Percentiles rank a stretch among this genome's conserved stretches.
phyloP scores from a whole-genome alignment of 805 yeast species.

The Wickerhamiella occidentalis region DNA sequence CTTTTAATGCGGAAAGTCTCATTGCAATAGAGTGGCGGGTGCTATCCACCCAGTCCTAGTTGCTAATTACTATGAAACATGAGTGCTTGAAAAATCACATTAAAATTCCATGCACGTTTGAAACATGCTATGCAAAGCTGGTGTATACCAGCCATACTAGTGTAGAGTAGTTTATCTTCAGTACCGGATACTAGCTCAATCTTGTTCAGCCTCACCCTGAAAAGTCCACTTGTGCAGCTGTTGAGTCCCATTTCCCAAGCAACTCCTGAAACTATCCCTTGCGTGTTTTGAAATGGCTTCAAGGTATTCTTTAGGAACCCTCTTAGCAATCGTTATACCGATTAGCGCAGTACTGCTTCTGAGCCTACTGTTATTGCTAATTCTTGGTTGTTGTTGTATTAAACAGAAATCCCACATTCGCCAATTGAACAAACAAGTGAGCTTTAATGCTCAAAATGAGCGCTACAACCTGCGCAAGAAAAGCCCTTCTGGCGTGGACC shows the following conservation, averaged over 20 bases:
- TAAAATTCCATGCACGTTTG: conserved; percentile 1
- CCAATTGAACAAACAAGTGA: not conserved
- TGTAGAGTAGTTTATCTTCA: not conserved
- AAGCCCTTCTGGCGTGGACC: not conserved
- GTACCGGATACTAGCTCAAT: not conserved
- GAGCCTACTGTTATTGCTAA: conserved; percentile 11
- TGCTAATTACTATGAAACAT: conserved; percentile 5
- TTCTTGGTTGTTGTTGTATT: conserved; percentile 9
- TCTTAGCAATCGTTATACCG: conserved; percentile 22
- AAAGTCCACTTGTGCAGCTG: not conserved
- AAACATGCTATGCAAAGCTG: not conserved
- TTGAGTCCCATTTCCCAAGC: not conserved
- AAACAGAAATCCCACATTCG: conserved; percentile 4
- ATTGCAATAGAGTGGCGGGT: not conserved
- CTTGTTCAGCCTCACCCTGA: not conserved
- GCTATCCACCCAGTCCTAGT: too few species aligned
- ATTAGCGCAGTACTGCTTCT: conserved; percentile 18
- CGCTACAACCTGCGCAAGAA: conserved; percentile 2
- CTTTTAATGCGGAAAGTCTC: not conserved
- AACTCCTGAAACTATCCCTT: conserved; percentile 5
- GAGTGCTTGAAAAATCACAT: conserved; percentile 2
- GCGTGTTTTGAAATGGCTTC: conserved; percentile 14
- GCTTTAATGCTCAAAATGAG: not conserved
- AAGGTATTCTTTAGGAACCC: conserved; percentile 14
- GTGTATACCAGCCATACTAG: conserved; percentile 1